Conservation (phyloP, 2,329 filamentous ascomycete species). For the Akanthomyces muscarius region DNA sequence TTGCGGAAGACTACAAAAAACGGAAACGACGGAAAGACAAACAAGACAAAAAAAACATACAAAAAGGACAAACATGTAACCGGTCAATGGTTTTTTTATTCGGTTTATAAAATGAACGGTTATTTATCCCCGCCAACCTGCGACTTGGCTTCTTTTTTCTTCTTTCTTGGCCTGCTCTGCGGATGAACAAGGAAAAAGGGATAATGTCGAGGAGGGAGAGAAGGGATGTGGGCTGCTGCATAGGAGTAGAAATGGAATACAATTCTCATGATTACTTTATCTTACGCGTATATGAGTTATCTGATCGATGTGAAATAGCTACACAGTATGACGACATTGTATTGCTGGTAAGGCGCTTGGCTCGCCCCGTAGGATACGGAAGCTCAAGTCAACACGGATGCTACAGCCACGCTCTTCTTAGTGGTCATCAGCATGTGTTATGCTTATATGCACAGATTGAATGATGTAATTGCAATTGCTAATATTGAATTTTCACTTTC, state of each 20-base stretch:
- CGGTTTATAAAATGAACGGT: conserved; percentile 15
- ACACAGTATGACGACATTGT: background rate
- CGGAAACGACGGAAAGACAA: conserved; percentile 15
- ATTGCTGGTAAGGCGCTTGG: background rate
- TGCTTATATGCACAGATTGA: too few relatives aligned
- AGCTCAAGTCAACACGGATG: background rate
- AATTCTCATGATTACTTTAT: conserved; percentile 10
- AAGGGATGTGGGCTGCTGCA: conserved; percentile 6
- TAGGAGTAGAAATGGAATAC: conserved; percentile 17
- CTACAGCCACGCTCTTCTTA: background rate
- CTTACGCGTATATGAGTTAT: too few relatives aligned
- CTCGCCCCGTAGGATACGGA: background rate
- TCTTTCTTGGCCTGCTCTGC: background rate
- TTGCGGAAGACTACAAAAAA: background rate
- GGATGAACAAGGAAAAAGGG: conserved; percentile 3
- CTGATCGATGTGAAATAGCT: background rate
- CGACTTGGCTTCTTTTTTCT: conserved; percentile 4
- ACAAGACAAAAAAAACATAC: conserved; percentile 13
- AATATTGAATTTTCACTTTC: background rate
- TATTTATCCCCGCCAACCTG: conserved; percentile 12
- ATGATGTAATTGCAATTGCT: background rate
- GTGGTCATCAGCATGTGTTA: too few relatives aligned
- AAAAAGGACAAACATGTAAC: conserved; percentile 17
- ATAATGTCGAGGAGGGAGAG: background rate
- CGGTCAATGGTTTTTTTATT: conserved; percentile 16